Percentiles rank a stretch among this genome's conserved stretches.
Evolutionary conservation across 1,284 basidiomycete species (phyloP).

Genomic region (Cystobasidiaceae sp.): DNA sequence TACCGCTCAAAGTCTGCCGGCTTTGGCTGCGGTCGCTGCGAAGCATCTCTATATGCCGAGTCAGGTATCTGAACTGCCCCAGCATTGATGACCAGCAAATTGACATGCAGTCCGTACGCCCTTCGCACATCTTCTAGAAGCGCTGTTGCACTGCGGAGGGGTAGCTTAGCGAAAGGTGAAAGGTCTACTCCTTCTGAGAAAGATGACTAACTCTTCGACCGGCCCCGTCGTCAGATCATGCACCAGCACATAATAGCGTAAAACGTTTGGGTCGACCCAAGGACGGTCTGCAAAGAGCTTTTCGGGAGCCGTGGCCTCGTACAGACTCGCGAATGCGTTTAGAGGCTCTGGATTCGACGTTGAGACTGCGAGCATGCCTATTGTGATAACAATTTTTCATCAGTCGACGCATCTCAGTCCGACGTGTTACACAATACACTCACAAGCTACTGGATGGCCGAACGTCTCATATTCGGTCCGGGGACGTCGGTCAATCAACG

Average conservation of each 20-base stretch:
- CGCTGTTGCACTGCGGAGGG: conserved; percentile 16
- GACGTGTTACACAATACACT: conserved; percentile 4
- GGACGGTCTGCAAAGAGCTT: conserved; percentile 34
- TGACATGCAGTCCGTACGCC: conserved; percentile 42
- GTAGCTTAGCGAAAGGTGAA: neutral
- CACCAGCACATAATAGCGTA: conserved; percentile 43
- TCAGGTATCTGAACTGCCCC: conserved; percentile 18
- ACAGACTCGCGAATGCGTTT: conserved; percentile 41
- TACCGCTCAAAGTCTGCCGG: conserved; percentile 1
- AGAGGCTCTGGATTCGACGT: conserved; percentile 43
- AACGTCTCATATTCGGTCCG: conserved; percentile 32
- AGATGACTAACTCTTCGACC: conserved; percentile 33
- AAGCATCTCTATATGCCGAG: conserved; percentile 13
- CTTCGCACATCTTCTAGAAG: conserved; percentile 40
- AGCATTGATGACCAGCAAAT: conserved; percentile 37
- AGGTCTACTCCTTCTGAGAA: neutral
- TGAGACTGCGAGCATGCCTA: conserved; percentile 41
- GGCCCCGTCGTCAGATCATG: conserved; percentile 37
- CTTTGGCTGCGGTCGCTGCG: conserved; percentile 22
- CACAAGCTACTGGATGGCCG: conserved; percentile 31
- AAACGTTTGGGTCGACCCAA: conserved; percentile 37
- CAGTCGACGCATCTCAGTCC: neutral
- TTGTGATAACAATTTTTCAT: neutral
- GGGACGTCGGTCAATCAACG: conserved; percentile 15
- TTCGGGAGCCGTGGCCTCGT: conserved; percentile 37